phyloP scores from a whole-genome alignment of 805 yeast genomes.

The Teunomyces barrocoloradensis region DNA sequence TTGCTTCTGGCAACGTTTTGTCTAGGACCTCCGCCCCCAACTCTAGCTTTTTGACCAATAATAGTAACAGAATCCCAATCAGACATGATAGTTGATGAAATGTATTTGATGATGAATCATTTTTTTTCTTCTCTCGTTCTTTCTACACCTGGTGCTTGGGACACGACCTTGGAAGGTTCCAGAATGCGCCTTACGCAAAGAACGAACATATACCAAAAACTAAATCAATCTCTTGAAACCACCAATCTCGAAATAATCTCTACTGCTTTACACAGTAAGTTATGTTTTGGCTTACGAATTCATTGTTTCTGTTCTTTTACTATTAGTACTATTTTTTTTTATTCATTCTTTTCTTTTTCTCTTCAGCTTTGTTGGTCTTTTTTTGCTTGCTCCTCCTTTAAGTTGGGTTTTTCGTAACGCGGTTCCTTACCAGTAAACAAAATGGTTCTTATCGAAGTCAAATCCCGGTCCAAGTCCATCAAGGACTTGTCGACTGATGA shows the following conservation, averaged over 20 bases:
- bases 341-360: too few species aligned
- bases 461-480: slow-evolving; percentile 60
- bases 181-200: not conserved
- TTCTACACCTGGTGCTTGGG: not conserved
- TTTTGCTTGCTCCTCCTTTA: not conserved
- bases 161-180: slow-evolving; percentile 3
- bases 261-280: too few species aligned
- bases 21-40: slow-evolving; percentile 87
- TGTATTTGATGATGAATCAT: not conserved
- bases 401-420: too few species aligned
- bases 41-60: slow-evolving; percentile 85
- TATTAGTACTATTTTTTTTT: too few species aligned
- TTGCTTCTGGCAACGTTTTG: slow-evolving; percentile 76
- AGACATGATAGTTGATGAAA: slow-evolving; percentile 28
- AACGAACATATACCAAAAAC: too few species aligned
- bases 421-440: not conserved
- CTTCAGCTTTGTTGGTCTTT: not conserved
- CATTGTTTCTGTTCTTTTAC: too few species aligned
- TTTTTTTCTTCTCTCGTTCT: not conserved
- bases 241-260: not conserved
- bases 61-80: slow-evolving; percentile 94
- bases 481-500: slow-evolving; percentile 47
- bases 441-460: slow-evolving; percentile 50
- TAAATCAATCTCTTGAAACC: too few species aligned
- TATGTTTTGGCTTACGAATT: too few species aligned